phyloP scores from a whole-genome alignment of 371 early-diverging fungal species.

The Rhizopus delemar region DNA sequence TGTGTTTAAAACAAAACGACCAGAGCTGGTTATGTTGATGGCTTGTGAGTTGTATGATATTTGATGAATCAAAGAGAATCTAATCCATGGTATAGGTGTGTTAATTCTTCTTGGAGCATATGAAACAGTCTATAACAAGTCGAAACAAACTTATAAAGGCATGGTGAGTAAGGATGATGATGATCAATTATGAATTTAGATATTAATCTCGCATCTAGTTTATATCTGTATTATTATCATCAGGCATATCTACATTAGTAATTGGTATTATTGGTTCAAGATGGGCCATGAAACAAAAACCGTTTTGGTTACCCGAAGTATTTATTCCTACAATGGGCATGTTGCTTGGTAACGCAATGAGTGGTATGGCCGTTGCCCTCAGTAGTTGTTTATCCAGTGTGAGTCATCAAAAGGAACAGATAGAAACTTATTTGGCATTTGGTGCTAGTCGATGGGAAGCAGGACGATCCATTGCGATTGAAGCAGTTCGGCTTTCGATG shows the following conservation, averaged over 20 bases:
- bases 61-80: not conserved
- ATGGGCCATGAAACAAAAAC: conserved; percentile 68
- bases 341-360: conserved; percentile 79
- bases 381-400: conserved; percentile 50
- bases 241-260: conserved; percentile 43
- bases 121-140: conserved; percentile 56
- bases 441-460: conserved; percentile 88
- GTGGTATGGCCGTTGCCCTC: conserved; percentile 76
- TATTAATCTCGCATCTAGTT: conserved; percentile 27
- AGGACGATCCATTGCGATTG: conserved; percentile 64
- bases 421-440: conserved; percentile 72
- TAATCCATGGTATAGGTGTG: conserved; percentile 27
- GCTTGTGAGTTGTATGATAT: conserved; percentile 40
- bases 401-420: conserved; percentile 61
- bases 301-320: conserved; percentile 69
- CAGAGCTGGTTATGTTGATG: conserved; percentile 54
- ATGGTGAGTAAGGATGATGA: conserved; percentile 39
- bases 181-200: not conserved
- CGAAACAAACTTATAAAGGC: conserved; percentile 48
- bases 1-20: conserved; percentile 57
- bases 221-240: conserved; percentile 47
- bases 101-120: conserved; percentile 49
- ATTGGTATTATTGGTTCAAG: conserved; percentile 61
- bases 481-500: conserved; percentile 75
- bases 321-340: conserved; percentile 88